A percentile compares a stretch with the other conserved stretches of the same genome.
phyloP scores from a whole-genome alignment of 768 basidiomycete genomes.

The Tricholoma saponaceum region DNA sequence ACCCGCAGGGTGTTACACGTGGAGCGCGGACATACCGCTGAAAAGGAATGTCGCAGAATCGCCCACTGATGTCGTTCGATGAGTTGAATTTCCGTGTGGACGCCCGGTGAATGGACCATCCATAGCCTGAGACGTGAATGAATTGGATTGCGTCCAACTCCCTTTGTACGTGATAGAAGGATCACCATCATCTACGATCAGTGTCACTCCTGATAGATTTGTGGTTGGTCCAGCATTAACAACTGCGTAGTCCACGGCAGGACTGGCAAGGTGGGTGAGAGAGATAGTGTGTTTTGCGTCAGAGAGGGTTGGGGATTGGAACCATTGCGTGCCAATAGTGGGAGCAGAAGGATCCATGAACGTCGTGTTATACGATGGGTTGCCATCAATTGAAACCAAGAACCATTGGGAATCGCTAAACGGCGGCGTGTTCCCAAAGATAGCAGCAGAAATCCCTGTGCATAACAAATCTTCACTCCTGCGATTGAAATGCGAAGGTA shows the following conservation, averaged over 20 bases:
- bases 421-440: constrained; percentile 11
- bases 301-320: constrained; percentile 15
- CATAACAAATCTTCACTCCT: not conserved
- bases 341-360: constrained; percentile 12
- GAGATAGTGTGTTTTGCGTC: constrained; percentile 17
- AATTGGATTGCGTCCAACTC: constrained; percentile 11
- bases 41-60: constrained; percentile 24
- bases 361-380: constrained; percentile 1
- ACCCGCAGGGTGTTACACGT: not conserved
- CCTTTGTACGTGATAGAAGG: constrained; percentile 12
- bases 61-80: constrained; percentile 15
- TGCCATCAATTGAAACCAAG: constrained; percentile 18
- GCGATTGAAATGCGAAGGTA: not conserved
- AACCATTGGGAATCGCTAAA: constrained; percentile 4
- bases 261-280: constrained; percentile 14
- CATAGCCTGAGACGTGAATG: constrained; percentile 9
- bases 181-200: constrained; percentile 22
- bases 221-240: constrained; percentile 17
- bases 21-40: constrained; percentile 19
- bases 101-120: constrained; percentile 10
- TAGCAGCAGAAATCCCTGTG: constrained; percentile 10
- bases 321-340: constrained; percentile 20
- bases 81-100: constrained; percentile 24
- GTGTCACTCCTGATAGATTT: constrained; percentile 10
- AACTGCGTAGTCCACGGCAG: constrained; percentile 18